Conservation (phyloP, 345 rosid species). For the Angophora floribunda region DNA sequence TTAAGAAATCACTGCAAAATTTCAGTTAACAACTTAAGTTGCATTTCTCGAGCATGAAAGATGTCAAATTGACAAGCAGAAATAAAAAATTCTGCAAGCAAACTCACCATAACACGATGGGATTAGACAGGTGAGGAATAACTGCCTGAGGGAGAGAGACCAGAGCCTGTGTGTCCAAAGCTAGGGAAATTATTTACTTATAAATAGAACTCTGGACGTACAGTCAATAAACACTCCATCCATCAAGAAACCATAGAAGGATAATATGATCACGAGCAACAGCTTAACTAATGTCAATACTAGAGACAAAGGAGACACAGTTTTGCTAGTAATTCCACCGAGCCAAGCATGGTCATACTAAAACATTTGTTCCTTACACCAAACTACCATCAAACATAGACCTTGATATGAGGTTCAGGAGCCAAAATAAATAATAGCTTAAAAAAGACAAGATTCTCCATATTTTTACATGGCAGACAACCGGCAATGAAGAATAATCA, state of each 20-base stretch:
- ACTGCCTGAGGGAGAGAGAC: constrained; percentile 65
- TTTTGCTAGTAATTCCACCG: neutral
- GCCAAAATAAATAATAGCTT: neutral
- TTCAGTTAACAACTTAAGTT: neutral
- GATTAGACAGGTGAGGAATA: constrained; percentile 71
- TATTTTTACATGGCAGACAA: neutral
- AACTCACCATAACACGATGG: constrained; percentile 66
- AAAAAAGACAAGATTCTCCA: neutral
- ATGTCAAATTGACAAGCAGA: neutral
- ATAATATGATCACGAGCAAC: neutral
- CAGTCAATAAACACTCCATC: neutral
- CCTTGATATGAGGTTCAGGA: neutral
- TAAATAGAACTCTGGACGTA: neutral
- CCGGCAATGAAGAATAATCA: neutral
- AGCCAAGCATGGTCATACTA: neutral
- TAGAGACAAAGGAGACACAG: neutral
- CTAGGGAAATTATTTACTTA: neutral
- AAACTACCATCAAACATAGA: neutral
- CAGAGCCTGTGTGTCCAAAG: constrained; percentile 57
- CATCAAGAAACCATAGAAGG: neutral
- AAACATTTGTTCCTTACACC: neutral
- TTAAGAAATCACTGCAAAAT: constrained; percentile 77
- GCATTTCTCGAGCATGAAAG: neutral
- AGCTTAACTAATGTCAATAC: neutral
- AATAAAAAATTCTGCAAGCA: neutral